These are phyloP conservation scores for Cylindrotheca fusiformis DNA, from an alignment of 108 stramenopile species.

Conservation along the genomic window DNA sequence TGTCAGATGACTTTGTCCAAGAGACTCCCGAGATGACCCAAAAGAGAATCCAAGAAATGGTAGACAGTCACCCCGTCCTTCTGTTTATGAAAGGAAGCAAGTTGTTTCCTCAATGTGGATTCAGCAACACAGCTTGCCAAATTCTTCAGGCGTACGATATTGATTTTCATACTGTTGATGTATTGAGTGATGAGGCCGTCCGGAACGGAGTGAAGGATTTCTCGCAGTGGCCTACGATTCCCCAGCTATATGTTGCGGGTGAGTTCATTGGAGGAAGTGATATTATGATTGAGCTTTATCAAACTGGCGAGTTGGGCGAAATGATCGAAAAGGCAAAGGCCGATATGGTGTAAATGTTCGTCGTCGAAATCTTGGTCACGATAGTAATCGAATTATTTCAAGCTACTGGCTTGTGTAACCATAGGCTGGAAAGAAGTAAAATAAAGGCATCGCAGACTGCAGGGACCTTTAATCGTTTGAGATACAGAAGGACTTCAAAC, in stretches of 20 bases:
- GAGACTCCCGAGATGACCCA: conserved; percentile 42
- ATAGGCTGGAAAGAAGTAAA: no score
- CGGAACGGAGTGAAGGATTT: conserved; percentile 85
- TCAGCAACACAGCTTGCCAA: conserved; percentile 91
- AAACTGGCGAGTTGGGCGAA: conserved; percentile 72
- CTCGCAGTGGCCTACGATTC: conserved; percentile 97
- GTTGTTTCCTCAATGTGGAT: conserved; percentile 96
- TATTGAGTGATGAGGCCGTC: conserved; percentile 73
- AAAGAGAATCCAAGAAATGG: conserved; percentile 69
- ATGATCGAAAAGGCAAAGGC: conserved; percentile 57
- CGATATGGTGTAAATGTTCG: conserved; percentile 35
- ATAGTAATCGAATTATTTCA: no score
- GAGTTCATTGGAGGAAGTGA: conserved; percentile 99
- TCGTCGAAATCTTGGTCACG: no score
- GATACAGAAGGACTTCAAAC: no score
- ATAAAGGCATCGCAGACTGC: no score
- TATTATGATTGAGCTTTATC: conserved; percentile 87
- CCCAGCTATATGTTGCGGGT: conserved; percentile 96
- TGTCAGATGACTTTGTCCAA: conserved; percentile 21
- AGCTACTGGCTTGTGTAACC: no score
- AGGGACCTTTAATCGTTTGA: no score
- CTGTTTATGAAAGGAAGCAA: conserved; percentile 98
- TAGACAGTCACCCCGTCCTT: conserved; percentile 77
- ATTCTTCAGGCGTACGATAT: conserved; percentile 78
- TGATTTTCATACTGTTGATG: conserved; percentile 80